Evolutionary conservation across 2,329 filamentous ascomycete species (phyloP), one percentile per base, ranked within the genome.

Genomic region (Elsinoe perseae): DNA sequence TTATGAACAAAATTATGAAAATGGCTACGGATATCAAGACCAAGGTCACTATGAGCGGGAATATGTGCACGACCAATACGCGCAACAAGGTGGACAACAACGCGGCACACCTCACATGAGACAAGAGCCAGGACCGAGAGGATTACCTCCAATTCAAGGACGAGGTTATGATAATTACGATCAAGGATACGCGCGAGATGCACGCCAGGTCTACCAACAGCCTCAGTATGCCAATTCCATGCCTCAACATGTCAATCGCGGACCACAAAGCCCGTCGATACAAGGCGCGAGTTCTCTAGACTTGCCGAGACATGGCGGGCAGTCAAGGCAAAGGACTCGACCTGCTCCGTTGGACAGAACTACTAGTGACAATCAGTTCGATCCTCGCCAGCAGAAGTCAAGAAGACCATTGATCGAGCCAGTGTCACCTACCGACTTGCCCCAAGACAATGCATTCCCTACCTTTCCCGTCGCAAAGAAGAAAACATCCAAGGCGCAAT

Each of bases 361-460:
- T 10, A 25, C 25, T 4, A 46, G 40, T 5, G 53, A 36, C 16
- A 21, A 36, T 20, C 16, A 28, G 10, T 23, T 30, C 16, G 25
- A 55, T 14, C 43, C 34, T 8, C 34, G 36, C n/a, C 50, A 54
- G 16, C 54, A 50, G 8, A 44, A 52, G 38, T 42, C 20, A 2
- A 56, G 57, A 4, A 65, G 60, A 50, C 62, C 68, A 55, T 62
- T 69, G 46, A 60, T 64, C 10, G 62, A 65, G 18, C 57, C 61
- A 5, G 53, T 54, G 16, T 64, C 64, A 7, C 68, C 68, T 1
- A 63, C 65, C 21, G 59, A 61, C 1, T 30, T 68, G 21, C 59
- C 66, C 7, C 67, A 66, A 52, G 75, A 78, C 63, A 78, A 74
- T 59, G 74, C 75, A 0, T 78, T 78, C 55, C 75, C 75, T 5